A percentile compares a stretch with the other conserved stretches of the same genome.
Conservation (phyloP, 306 rosid species). For the Dalbergia cultrata region DNA sequence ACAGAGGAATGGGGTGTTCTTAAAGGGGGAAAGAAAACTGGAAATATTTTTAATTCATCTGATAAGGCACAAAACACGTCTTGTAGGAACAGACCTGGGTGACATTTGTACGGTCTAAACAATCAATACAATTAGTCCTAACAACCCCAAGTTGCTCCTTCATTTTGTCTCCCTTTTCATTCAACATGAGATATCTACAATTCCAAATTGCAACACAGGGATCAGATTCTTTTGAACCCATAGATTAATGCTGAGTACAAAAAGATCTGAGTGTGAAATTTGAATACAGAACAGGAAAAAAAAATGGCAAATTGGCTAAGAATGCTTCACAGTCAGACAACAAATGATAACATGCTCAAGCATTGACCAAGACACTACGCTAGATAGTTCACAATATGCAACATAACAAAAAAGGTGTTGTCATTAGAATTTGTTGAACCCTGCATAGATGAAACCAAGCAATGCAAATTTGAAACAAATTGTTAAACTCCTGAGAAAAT, state of each 20-base stretch:
- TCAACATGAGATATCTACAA: constrained; percentile 75
- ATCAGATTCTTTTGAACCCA: constrained; percentile 1
- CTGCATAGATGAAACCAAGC: neutral
- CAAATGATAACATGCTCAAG: constrained; percentile 1
- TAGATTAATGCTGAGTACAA: neutral
- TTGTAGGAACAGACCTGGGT: constrained; percentile 65
- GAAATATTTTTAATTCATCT: constrained; percentile 10
- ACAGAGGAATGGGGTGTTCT: neutral
- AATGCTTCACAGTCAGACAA: neutral
- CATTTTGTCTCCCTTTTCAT: constrained; percentile 86
- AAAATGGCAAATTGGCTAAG: neutral
- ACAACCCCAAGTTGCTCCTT: constrained; percentile 89
- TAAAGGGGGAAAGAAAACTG: constrained; percentile 7
- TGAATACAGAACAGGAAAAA: neutral
- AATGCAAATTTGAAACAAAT: constrained; percentile 8
- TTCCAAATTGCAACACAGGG: constrained; percentile 36
- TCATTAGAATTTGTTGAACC: neutral
- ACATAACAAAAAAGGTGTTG: neutral
- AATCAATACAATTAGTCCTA: constrained; percentile 87
- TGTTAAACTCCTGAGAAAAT: neutral
- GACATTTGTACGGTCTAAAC: constrained; percentile 90
- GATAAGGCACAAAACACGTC: constrained; percentile 28
- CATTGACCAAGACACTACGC: neutral
- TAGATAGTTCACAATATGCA: neutral
- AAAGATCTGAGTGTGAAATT: neutral